Percentiles rank a stretch among this genome's conserved stretches.
Conservation (phyloP, 2,329 filamentous ascomycete species). For the Metarhizium album region DNA sequence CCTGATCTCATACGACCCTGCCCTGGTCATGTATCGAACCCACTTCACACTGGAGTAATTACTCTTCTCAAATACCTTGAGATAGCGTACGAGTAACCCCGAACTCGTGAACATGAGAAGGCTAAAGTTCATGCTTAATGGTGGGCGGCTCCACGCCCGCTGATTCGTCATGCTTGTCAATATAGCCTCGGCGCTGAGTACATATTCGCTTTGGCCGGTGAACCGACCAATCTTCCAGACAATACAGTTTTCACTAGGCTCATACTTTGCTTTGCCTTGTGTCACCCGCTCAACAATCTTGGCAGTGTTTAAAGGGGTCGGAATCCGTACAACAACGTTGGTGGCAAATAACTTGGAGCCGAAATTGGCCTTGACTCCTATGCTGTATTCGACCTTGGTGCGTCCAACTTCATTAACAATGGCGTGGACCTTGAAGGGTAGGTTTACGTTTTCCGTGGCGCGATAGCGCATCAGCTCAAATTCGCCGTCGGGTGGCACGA, state of each 20-base stretch:
- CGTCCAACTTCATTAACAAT: constrained; percentile 97
- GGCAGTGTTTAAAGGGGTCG: constrained; percentile 92
- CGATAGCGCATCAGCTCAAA: constrained; percentile 99
- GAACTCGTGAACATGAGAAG: constrained; percentile 97
- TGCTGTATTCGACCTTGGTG: constrained; percentile 97
- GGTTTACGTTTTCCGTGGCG: constrained; percentile 94
- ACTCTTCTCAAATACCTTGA: constrained; percentile 99
- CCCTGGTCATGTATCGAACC: constrained; percentile 98
- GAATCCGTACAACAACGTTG: constrained; percentile 88
- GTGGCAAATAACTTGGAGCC: constrained; percentile 93
- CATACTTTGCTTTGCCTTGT: constrained; percentile 96
- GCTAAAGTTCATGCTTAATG: constrained; percentile 83
- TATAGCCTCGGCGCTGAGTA: constrained; percentile 85
- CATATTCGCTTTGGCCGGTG: constrained; percentile 93
- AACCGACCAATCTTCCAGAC: constrained; percentile 99
- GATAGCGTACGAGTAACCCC: constrained; percentile 79
- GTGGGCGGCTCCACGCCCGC: constrained; percentile 91
- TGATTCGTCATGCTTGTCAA: constrained; percentile 97
- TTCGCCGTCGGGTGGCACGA: constrained; percentile 92
- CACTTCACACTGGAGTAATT: constrained; percentile 99
- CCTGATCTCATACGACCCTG: constrained; percentile 95
- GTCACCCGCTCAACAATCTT: constrained; percentile 86
- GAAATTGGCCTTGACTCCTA: constrained; percentile 95
- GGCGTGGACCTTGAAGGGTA: constrained; percentile 97
- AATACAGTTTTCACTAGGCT: constrained; percentile 95